A percentile compares a stretch with the other conserved stretches of the same genome.
Conservation (phyloP, 805 yeast species). For the Isabelozyma rhagii region DNA sequence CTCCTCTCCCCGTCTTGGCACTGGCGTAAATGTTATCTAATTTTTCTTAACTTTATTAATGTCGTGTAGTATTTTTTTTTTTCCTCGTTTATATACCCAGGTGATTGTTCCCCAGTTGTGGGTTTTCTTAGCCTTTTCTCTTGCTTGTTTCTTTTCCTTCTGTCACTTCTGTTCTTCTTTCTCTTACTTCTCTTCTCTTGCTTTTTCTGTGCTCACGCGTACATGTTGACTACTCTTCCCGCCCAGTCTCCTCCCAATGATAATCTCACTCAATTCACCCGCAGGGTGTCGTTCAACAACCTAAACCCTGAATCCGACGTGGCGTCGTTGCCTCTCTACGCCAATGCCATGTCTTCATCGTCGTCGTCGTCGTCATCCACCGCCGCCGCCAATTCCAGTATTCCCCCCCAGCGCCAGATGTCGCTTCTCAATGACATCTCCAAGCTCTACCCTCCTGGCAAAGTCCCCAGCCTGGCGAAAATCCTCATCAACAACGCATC, state of each 20-base stretch:
- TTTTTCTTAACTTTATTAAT: too few relatives aligned
- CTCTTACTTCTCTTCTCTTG: background rate
- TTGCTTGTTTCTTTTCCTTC: background rate
- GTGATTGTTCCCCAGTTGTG: background rate
- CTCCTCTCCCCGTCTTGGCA: background rate
- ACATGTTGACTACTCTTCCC: background rate
- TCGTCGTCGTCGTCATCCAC: background rate
- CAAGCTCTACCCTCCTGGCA: slow-evolving; percentile 1
- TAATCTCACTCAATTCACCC: slow-evolving; percentile 12
- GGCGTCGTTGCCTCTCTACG: slow-evolving; percentile 1
- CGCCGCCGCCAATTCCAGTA: background rate
- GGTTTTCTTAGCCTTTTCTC: background rate
- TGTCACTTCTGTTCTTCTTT: background rate
- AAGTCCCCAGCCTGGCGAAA: background rate
- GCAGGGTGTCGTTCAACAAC: slow-evolving; percentile 46
- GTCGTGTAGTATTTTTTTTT: too few relatives aligned
- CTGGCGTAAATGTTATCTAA: background rate
- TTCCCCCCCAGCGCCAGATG: background rate
- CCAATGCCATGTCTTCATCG: background rate
- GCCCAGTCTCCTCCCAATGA: background rate
- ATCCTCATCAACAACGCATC: slow-evolving; percentile 1
- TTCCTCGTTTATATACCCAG: background rate
- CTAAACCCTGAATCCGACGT: slow-evolving; percentile 26
- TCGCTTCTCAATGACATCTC: background rate
- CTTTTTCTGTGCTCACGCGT: background rate